phyloP scores from a whole-genome alignment of 805 yeast genomes.

The Saccharomycopsis malanga region DNA sequence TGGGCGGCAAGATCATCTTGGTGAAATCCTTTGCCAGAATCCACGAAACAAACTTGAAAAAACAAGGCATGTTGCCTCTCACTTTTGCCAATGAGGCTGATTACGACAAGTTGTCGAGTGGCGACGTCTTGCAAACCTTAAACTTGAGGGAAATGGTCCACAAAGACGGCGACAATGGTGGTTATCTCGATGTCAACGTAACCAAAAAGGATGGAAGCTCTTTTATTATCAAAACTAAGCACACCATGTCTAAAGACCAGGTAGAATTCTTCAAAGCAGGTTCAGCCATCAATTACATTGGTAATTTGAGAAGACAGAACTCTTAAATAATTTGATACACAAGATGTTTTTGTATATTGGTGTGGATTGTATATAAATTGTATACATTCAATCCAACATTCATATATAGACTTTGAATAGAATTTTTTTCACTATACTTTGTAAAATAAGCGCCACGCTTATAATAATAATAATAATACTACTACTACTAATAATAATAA shows the following conservation, averaged over 20 bases:
- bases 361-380: neutral
- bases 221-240: constrained; percentile 70
- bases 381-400: too few relatives aligned
- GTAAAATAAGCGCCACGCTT: too few relatives aligned
- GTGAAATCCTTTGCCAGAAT: constrained; percentile 97
- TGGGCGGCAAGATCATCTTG: constrained; percentile 83
- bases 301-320: constrained; percentile 43
- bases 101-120: constrained; percentile 71
- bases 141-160: constrained; percentile 70
- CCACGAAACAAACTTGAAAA: constrained; percentile 95
- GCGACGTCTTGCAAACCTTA: constrained; percentile 72
- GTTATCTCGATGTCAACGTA: constrained; percentile 61
- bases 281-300: constrained; percentile 92
- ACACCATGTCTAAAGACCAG: constrained; percentile 96
- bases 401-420: too few relatives aligned
- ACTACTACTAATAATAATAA: too few relatives aligned
- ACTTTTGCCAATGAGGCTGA: constrained; percentile 87
- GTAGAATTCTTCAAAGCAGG: constrained; percentile 95
- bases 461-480: too few relatives aligned
- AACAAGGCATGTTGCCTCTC: constrained; percentile 95
- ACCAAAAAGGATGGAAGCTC: constrained; percentile 67
- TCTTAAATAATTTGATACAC: too few relatives aligned
- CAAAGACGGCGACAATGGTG: constrained; percentile 85
- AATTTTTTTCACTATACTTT: too few relatives aligned
- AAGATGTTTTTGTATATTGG: neutral